phyloP scores from a whole-genome alignment of 2,329 filamentous ascomycete genomes.

The Periglandula ipomoeae region DNA sequence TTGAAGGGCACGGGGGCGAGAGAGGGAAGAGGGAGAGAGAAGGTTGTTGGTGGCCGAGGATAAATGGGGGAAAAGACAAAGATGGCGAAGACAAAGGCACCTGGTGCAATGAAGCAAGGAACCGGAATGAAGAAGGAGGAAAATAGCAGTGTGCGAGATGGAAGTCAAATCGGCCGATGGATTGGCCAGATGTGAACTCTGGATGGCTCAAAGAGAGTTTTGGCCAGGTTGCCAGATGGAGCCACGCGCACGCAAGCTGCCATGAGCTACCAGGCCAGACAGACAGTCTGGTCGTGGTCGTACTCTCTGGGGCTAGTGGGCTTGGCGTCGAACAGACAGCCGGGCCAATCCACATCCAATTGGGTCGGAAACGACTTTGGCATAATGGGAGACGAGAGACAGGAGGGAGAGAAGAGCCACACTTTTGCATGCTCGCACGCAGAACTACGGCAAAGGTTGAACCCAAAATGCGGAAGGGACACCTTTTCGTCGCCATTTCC shows the following conservation, averaged over 20 bases:
- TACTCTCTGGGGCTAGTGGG: not conserved
- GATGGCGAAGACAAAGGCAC: not conserved
- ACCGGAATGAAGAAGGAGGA: not conserved
- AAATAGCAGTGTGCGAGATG: not conserved
- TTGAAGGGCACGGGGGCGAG: not conserved
- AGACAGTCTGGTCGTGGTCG: too few species aligned
- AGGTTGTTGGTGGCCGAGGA: too few species aligned
- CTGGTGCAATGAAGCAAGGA: conserved; percentile 1
- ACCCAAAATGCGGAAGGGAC: too few species aligned
- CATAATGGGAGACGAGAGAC: too few species aligned
- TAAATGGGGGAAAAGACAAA: not conserved
- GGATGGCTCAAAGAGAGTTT: conserved; percentile 3
- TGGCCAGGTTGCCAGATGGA: conserved; percentile 4
- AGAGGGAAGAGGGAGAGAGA: not conserved
- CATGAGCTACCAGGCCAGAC: too few species aligned
- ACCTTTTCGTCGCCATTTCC: too few species aligned
- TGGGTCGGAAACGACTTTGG: too few species aligned
- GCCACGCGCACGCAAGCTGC: not conserved
- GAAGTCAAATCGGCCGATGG: not conserved
- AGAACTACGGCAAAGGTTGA: too few species aligned
- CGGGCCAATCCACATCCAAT: too few species aligned
- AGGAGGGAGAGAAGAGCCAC: too few species aligned
- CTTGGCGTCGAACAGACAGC: not conserved
- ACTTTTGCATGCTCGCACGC: too few species aligned
- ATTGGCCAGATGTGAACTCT: conserved; percentile 1